Percentiles rank a stretch among this genome's conserved stretches.
These are phyloP conservation scores for Lagerstroemia fauriei DNA, from an alignment of 441 rosid genomes.

Conservation along the genomic window DNA sequence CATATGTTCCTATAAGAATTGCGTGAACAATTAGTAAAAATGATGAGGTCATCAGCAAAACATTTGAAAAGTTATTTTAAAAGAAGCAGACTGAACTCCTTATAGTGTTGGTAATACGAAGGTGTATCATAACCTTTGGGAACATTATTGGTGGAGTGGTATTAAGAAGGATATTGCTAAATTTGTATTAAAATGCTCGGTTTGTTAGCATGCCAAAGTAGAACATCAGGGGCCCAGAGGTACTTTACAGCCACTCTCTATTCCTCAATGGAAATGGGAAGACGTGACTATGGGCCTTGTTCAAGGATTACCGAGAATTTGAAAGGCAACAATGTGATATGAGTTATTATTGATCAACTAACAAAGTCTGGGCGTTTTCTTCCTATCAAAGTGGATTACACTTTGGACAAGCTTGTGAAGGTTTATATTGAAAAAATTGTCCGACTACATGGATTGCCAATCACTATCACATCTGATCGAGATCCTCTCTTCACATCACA, in stretches of 20 bases:
- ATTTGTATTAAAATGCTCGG: not conserved
- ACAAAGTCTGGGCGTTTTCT: constrained; percentile 6
- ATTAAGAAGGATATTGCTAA: not conserved
- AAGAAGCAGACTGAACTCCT: not conserved
- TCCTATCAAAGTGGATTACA: not conserved
- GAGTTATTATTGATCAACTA: not conserved
- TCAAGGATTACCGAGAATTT: not conserved
- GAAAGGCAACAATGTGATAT: not conserved
- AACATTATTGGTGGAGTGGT: not conserved
- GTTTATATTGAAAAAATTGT: constrained; percentile 7
- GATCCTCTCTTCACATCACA: not conserved
- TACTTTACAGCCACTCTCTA: too few relatives aligned
- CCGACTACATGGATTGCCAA: not conserved
- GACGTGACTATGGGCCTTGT: not conserved
- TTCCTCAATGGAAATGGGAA: too few relatives aligned
- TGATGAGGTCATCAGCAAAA: too few relatives aligned
- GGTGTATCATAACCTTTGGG: not conserved
- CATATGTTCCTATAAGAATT: too few relatives aligned
- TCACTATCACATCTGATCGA: not conserved
- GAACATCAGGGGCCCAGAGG: not conserved
- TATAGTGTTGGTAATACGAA: not conserved
- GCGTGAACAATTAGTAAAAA: too few relatives aligned
- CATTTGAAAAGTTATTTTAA: not conserved
- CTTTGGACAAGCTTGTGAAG: not conserved
- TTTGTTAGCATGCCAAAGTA: not conserved